These are phyloP conservation scores for Circinella minor DNA, from an alignment of 371 early-diverging fungal species.

Conservation along the genomic window DNA sequence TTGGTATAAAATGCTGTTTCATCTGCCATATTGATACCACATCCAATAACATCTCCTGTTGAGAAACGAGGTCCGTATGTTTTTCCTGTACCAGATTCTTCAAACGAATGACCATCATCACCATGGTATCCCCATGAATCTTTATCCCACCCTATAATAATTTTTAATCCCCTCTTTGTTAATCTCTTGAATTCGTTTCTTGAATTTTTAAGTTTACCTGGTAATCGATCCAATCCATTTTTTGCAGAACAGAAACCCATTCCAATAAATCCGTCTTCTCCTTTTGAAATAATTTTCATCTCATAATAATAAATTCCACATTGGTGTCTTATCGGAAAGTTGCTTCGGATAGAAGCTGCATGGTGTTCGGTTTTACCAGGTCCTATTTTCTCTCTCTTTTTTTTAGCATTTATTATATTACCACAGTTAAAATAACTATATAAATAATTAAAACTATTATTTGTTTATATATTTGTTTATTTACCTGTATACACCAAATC, in stretches of 20 bases:
- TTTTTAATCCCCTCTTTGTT: background rate
- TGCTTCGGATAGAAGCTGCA: slow-evolving; percentile 83
- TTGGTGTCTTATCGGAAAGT: slow-evolving; percentile 80
- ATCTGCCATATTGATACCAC: slow-evolving; percentile 84
- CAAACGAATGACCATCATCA: slow-evolving; percentile 89
- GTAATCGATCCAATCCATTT: slow-evolving; percentile 65
- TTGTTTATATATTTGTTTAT: background rate
- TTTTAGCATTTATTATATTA: background rate
- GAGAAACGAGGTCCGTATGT: slow-evolving; percentile 89
- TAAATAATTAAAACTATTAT: too few species aligned
- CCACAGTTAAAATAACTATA: background rate
- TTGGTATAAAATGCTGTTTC: slow-evolving; percentile 86
- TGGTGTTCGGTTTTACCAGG: slow-evolving; percentile 78
- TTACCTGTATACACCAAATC: slow-evolving; percentile 63
- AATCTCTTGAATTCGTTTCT: background rate
- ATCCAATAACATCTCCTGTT: slow-evolving; percentile 92
- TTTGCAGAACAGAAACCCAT: slow-evolving; percentile 69
- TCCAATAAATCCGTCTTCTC: slow-evolving; percentile 90
- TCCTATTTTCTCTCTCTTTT: slow-evolving; percentile 46
- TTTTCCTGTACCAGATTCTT: slow-evolving; percentile 77
- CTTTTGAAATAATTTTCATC: slow-evolving; percentile 80
- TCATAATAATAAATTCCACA: slow-evolving; percentile 93
- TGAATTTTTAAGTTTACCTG: slow-evolving; percentile 55
- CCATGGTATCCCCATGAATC: slow-evolving; percentile 90
- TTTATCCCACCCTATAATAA: slow-evolving; percentile 72